Evolutionary conservation across 1,284 basidiomycete species (phyloP).

Genomic region (Sanguinoderma infundibulare): DNA sequence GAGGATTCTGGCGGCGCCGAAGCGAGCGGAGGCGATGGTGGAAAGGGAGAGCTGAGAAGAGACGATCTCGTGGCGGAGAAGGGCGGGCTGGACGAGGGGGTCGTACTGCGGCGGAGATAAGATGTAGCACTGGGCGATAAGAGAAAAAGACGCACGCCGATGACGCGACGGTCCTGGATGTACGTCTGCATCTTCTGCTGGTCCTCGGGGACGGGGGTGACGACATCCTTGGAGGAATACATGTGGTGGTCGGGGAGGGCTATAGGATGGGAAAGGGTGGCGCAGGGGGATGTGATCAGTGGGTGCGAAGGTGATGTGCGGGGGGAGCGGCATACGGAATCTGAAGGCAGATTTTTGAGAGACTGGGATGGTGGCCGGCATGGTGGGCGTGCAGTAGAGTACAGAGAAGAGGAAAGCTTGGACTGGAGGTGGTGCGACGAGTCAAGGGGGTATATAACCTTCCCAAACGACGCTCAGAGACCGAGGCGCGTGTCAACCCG

Average conservation of each 20-base stretch:
- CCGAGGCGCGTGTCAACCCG: no score
- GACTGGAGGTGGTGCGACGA: neutral
- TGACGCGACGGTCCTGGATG: constrained; percentile 78
- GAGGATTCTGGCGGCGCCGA: constrained; percentile 77
- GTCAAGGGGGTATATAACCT: no score
- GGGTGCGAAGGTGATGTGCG: constrained; percentile 25
- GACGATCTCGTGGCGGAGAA: constrained; percentile 85
- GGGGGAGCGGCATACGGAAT: constrained; percentile 27
- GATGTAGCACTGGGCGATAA: constrained; percentile 1
- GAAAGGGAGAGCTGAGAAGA: constrained; percentile 59
- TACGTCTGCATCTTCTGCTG: constrained; percentile 64
- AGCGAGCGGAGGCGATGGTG: constrained; percentile 83
- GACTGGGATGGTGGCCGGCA: constrained; percentile 14
- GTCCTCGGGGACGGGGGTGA: constrained; percentile 69
- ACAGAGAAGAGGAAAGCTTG: neutral
- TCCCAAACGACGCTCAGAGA: no score
- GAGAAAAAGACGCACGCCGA: constrained; percentile 58
- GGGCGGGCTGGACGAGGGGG: constrained; percentile 88
- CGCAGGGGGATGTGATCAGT: constrained; percentile 3
- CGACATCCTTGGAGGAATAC: constrained; percentile 26
- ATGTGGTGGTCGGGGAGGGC: constrained; percentile 28
- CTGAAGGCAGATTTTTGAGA: constrained; percentile 13
- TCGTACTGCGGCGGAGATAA: constrained; percentile 68
- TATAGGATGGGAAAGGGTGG: constrained; percentile 6
- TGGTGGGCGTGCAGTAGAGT: constrained; percentile 7